These are phyloP conservation scores for Lactuca saligna DNA, from an alignment of 129 eudicot genomes.

Conservation along the genomic window DNA sequence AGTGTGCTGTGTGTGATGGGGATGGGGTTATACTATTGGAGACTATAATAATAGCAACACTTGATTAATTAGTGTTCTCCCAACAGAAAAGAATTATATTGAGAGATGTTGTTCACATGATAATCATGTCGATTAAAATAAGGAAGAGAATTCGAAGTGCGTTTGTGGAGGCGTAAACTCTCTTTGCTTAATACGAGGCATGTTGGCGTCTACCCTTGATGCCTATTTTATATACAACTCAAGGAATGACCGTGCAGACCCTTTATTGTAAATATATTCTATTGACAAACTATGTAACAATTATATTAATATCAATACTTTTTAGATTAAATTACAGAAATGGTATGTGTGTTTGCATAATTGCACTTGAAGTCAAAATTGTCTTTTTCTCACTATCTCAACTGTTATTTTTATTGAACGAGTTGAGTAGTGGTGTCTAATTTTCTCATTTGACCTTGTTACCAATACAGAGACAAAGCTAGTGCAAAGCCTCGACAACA, in stretches of 20 bases:
- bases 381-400: too few species aligned
- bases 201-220: conserved; percentile 31
- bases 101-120: conserved; percentile 18
- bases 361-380: too few species aligned
- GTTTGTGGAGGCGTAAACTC: conserved; percentile 23
- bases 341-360: too few species aligned
- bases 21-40: not conserved
- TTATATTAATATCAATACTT: too few species aligned
- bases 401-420: too few species aligned
- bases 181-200: conserved; percentile 33
- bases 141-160: conserved; percentile 22
- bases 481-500: too few species aligned
- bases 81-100: conserved; percentile 4
- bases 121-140: conserved; percentile 21
- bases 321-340: too few species aligned
- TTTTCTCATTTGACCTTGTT: too few species aligned
- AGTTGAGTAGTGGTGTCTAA: too few species aligned
- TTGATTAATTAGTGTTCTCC: not conserved
- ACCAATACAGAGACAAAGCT: too few species aligned
- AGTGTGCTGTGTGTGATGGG: not conserved
- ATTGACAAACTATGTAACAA: too few species aligned
- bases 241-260: not conserved
- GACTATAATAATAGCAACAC: not conserved
- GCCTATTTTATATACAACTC: conserved; percentile 33
- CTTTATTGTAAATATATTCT: not conserved